Evolutionary conservation across 2,329 filamentous ascomycete species (phyloP), one percentile per base, ranked within the genome.

Genomic region (Fusarium temperatum): DNA sequence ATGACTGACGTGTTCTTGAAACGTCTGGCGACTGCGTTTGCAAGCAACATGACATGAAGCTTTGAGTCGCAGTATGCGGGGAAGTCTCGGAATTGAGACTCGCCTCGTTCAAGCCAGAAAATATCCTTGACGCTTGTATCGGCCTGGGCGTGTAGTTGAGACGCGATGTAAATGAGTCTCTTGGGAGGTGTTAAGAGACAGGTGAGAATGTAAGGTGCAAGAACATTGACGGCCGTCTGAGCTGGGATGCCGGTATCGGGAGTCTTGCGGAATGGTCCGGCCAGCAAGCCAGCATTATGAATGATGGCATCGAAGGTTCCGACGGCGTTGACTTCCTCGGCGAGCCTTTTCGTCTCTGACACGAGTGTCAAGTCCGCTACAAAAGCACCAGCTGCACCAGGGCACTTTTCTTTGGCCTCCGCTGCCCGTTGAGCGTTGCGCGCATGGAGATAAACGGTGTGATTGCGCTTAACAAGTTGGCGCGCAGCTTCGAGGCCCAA

Each of bases 401-500:
- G 75, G 30, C 68, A 71, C 12, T 58, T 55, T 6, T 39, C 68
- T 36, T 53, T 66, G 24, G 70, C 69, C 1, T 75, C 60, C 8
- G 60, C 75, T 42, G 75, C 75, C 8, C 73, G 73, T 22, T 70
- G 47, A 15, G 68, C 55, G 24, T 59, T 77, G 13, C 73, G 73
- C 5, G 73, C 75, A 47, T 77, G 75, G 6, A 77, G 73, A 54
- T 74, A 73, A 44, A 77, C 73, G 30, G 61, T 65, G 57, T 77
- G 73, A n/a, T 68, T 70, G 41, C 70, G 73, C 41, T 77, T 56
- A 44, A 74, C 59, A 5, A 77, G 75, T 47, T 74, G 73, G 28
- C 71, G 73, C n/a, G 75, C 75, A 32, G 75, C 64, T 32, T 67
- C 73, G 2, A 75, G 68, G 61, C 75, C 75, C 15, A 77, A 63